A percentile compares a stretch with the other conserved stretches of the same genome.
Evolutionary conservation across 768 basidiomycete species (phyloP).

Genomic region (Collybia nuda): DNA sequence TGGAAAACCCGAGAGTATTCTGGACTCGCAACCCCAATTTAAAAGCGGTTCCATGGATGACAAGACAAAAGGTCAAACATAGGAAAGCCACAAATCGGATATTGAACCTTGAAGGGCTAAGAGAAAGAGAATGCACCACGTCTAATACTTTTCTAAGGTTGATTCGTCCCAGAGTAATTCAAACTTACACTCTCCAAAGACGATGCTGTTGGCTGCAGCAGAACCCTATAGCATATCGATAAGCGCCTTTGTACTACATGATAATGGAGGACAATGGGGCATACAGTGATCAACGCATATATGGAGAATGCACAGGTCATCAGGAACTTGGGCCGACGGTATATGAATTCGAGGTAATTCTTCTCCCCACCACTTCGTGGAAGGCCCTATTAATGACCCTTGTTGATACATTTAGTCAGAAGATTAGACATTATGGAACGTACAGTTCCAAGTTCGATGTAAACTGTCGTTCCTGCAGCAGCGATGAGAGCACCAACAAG

Average conservation of each 20-base stretch:
- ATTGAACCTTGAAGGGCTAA: conserved; percentile 42
- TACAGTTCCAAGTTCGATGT: conserved; percentile 75
- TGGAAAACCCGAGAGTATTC: conserved; percentile 61
- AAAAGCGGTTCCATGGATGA: conserved; percentile 55
- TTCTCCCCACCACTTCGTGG: conserved; percentile 77
- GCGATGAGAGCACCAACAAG: conserved; percentile 65
- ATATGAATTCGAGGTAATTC: conserved; percentile 75
- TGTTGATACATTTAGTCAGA: background rate
- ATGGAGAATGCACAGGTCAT: conserved; percentile 57
- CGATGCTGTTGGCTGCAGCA: conserved; percentile 57
- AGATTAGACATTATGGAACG: conserved; percentile 11
- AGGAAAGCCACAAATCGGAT: conserved; percentile 54
- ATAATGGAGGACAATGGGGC: conserved; percentile 16
- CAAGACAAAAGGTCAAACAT: conserved; percentile 55
- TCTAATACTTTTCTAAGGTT: conserved; percentile 38
- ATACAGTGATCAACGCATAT: conserved; percentile 57
- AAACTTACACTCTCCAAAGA: conserved; percentile 69
- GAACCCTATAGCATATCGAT: conserved; percentile 40
- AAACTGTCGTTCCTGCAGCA: conserved; percentile 66
- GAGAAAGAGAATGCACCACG: conserved; percentile 50
- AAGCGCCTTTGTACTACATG: background rate
- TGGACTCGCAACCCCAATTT: conserved; percentile 62
- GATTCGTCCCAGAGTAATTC: too few relatives aligned
- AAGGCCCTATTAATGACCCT: conserved; percentile 44
- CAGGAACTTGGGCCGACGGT: conserved; percentile 58